These are phyloP conservation scores for Wickerhamiella slavikovae DNA, from an alignment of 805 yeast genomes.

Conservation along the genomic window DNA sequence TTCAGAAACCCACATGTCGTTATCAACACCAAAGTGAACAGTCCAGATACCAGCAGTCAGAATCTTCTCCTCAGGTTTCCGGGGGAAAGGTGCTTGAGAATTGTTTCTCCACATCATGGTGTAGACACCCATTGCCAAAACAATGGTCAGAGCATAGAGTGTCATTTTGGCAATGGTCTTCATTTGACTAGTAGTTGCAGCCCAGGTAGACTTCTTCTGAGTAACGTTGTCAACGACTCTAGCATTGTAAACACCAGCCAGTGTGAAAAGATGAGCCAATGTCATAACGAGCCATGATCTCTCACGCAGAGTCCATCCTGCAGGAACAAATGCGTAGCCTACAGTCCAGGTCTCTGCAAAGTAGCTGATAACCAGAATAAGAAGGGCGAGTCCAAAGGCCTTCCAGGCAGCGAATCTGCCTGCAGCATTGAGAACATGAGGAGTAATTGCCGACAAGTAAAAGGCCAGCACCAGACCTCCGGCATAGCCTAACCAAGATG, in stretches of 20 bases:
- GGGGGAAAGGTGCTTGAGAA: slow-evolving; percentile 41
- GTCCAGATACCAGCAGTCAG: slow-evolving; percentile 98
- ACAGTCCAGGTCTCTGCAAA: slow-evolving; percentile 91
- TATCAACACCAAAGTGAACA: slow-evolving; percentile 89
- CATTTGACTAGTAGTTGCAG: neutral
- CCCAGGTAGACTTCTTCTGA: neutral
- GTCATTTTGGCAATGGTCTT: slow-evolving; percentile 11
- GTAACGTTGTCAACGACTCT: neutral
- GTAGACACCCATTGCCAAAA: slow-evolving; percentile 27
- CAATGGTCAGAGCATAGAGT: slow-evolving; percentile 16
- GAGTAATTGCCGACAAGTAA: slow-evolving; percentile 42
- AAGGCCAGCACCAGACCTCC: slow-evolving; percentile 48
- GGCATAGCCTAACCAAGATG: slow-evolving; percentile 51
- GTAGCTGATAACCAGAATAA: slow-evolving; percentile 34
- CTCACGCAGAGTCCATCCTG: slow-evolving; percentile 74
- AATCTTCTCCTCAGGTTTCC: slow-evolving; percentile 42
- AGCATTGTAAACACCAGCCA: slow-evolving; percentile 28
- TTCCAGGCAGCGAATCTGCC: slow-evolving; percentile 33
- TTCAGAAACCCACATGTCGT: slow-evolving; percentile 96
- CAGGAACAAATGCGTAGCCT: slow-evolving; percentile 96
- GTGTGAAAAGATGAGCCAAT: slow-evolving; percentile 30
- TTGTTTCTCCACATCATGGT: slow-evolving; percentile 38
- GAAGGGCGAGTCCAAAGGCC: slow-evolving; percentile 20
- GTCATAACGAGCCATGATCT: slow-evolving; percentile 60
- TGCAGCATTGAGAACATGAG: slow-evolving; percentile 37